Base-by-base conservation (phyloP, 164 flowering plant species). In the Liquidambar formosana region DNA sequence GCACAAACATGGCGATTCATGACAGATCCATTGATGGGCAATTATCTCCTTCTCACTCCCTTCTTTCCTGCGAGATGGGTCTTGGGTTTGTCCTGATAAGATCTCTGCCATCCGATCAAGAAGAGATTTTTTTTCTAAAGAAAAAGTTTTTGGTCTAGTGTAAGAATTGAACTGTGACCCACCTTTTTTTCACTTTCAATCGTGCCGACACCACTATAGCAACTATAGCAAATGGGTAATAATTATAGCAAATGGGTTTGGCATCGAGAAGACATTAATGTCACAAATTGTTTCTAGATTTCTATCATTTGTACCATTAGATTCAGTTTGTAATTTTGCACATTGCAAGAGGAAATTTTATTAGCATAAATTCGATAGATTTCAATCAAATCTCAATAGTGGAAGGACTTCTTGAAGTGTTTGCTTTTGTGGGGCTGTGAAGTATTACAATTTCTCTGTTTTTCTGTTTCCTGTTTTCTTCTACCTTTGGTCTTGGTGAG, bases 1-100 rank as follows among this genome's bases (percentile, higher is more conserved):
- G 83, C 81, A 81, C 67, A 82, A 82, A 23, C 85, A 82, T 64
- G 81, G 78, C 0, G 85, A 79, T 65, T 64, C 77, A 45, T 81
- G 73, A 77, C 16, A 38, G 27, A 67, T 19, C 63, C 4, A 73
- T 63, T 62, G 51, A 61, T 14, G 4, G 41, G 26, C 10, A 21
- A 52, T n/a, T 19, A 1, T n/a, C 25, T 61, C 5, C 0, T 27
- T 38, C 38, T 61, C 28, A 41, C 14, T 28, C 14, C 45, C 28
- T 70, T 44, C 54, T 59, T n/a, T 65, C 28, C 33, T 38, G 11
- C 21, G 47, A 10, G 47, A 69, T 52, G 45, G n/a, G n/a, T 49
- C 53, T n/a, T 49, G 53, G 53, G 53, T 49, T 49, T 49, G 53
- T 49, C 62, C 48, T 22, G 22, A 22, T n/a, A 65, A 46, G 63